phyloP scores from a whole-genome alignment of 805 yeast genomes.

The Saturnispora gosingensis region DNA sequence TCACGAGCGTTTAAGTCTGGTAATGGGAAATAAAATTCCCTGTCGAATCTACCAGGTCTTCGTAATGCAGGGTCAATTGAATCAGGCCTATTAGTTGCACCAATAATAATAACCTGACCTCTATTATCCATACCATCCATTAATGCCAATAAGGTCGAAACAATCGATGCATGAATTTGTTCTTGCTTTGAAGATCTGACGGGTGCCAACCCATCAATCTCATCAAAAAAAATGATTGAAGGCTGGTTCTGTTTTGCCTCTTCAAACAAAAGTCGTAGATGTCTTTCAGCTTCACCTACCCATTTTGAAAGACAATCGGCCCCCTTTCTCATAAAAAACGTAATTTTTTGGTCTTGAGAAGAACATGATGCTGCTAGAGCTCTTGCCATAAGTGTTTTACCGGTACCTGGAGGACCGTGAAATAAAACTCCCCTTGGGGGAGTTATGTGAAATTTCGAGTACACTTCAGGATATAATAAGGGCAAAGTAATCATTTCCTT shows the following conservation, averaged over 20 bases:
- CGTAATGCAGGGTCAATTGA: conserved; percentile 97
- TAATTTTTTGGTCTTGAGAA: conserved; percentile 72
- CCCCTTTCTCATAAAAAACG: conserved; percentile 97
- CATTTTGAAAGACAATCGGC: conserved; percentile 95
- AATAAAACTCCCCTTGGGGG: conserved; percentile 97
- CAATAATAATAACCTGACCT: conserved; percentile 96
- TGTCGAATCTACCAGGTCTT: conserved; percentile 94
- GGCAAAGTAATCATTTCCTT: conserved; percentile 97
- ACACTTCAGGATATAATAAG: conserved; percentile 84
- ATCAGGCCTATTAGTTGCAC: conserved; percentile 97
- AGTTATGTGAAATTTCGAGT: conserved; percentile 79
- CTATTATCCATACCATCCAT: conserved; percentile 99
- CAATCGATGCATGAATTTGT: conserved; percentile 96
- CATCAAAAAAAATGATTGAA: conserved; percentile 91
- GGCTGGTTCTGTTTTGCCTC: conserved; percentile 97
- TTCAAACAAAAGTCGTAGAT: conserved; percentile 79
- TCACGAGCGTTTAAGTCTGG: conserved; percentile 77
- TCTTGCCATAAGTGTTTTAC: conserved; percentile 95
- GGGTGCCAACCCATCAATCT: conserved; percentile 97
- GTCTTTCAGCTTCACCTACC: conserved; percentile 99
- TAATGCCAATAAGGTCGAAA: conserved; percentile 84
- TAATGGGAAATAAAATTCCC: conserved; percentile 92
- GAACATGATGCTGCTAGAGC: conserved; percentile 95
- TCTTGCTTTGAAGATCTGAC: conserved; percentile 96
- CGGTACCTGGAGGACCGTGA: conserved; percentile 99